Percentiles rank a stretch among this genome's conserved stretches.
These are phyloP conservation scores for Naganishia cerealis DNA, from an alignment of 1,284 basidiomycete species.

Conservation along the genomic window DNA sequence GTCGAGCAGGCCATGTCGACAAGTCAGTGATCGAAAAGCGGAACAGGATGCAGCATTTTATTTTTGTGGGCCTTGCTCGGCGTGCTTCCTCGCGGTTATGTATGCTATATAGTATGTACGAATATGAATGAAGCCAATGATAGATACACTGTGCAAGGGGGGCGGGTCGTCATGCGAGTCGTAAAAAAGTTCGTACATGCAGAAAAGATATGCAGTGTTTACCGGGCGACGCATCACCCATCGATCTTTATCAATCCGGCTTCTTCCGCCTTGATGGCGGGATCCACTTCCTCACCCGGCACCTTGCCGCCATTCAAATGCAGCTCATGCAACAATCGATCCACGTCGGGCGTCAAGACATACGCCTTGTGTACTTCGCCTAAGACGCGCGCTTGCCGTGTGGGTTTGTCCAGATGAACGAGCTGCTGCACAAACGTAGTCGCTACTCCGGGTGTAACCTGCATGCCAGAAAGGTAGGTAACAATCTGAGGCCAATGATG, in stretches of 20 bases:
- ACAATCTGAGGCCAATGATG: background rate
- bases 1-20: background rate
- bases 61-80: background rate
- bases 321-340: slow-evolving; percentile 71
- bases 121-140: slow-evolving; percentile 18
- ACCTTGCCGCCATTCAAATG: slow-evolving; percentile 55
- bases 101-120: slow-evolving; percentile 23
- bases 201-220: background rate
- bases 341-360: slow-evolving; percentile 80
- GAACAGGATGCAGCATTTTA: background rate
- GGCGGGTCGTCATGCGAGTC: background rate
- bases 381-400: slow-evolving; percentile 63
- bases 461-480: slow-evolving; percentile 4
- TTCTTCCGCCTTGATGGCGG: slow-evolving; percentile 46
- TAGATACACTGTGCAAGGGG: background rate
- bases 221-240: background rate
- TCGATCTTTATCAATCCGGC: slow-evolving; percentile 29
- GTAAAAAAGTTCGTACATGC: slow-evolving; percentile 13
- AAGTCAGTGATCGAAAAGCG: too few species aligned
- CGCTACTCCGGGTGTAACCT: slow-evolving; percentile 81
- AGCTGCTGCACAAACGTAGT: slow-evolving; percentile 87
- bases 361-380: slow-evolving; percentile 85
- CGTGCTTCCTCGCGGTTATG: slow-evolving; percentile 7
- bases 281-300: slow-evolving; percentile 52
- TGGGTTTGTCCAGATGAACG: slow-evolving; percentile 65